Evolutionary conservation across 116 monocot species (phyloP).

Genomic region (Cymodocea nodosa): DNA sequence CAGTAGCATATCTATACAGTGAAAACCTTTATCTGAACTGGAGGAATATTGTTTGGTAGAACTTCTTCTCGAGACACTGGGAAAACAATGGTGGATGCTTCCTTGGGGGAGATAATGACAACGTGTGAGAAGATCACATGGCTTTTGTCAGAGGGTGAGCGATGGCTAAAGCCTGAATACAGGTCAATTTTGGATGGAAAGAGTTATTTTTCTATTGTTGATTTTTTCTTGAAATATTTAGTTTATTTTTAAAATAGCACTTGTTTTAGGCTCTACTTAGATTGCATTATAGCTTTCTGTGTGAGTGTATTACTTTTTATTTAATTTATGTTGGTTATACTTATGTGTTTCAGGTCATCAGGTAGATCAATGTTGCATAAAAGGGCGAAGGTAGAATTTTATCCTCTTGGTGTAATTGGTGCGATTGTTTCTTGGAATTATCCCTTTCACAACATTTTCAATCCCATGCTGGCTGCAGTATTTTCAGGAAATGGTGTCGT

Average conservation of each 20-base stretch:
- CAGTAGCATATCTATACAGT: too few species aligned
- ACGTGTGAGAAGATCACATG: constrained; percentile 98
- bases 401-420: constrained; percentile 95
- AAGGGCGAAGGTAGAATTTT: constrained; percentile 84
- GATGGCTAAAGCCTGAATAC: constrained; percentile 98
- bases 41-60: constrained; percentile 15
- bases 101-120: constrained; percentile 98
- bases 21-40: too few species aligned
- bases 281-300: background rate
- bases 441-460: constrained; percentile 96
- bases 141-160: constrained; percentile 92
- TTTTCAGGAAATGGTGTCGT: constrained; percentile 95
- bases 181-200: constrained; percentile 26
- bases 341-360: constrained; percentile 29
- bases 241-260: too few species aligned
- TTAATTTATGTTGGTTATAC: too few species aligned
- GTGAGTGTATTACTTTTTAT: background rate
- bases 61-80: constrained; percentile 91
- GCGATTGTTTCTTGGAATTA: constrained; percentile 99
- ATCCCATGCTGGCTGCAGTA: constrained; percentile 93
- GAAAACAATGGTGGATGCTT: constrained; percentile 99
- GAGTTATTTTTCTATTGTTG: background rate
- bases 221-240: too few species aligned
- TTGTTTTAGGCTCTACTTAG: too few species aligned
- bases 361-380: constrained; percentile 98